Evolutionary conservation across 2,329 filamentous ascomycete species (phyloP).

Genomic region (Neofusicoccum sp.): DNA sequence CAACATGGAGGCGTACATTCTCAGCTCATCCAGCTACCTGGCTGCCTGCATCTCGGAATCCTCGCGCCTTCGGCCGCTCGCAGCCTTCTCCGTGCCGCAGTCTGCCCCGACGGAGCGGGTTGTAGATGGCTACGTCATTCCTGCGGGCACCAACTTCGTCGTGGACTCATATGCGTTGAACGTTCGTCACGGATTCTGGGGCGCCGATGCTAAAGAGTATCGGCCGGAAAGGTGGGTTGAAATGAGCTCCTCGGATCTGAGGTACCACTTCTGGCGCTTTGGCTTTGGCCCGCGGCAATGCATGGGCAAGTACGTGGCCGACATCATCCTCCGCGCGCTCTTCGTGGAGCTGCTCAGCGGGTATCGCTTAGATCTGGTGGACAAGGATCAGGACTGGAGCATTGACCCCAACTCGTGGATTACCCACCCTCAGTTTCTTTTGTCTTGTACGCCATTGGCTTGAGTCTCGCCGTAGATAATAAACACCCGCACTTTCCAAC

Average conservation of each 20-base stretch:
- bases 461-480: too few relatives aligned
- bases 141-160: conserved; percentile 41
- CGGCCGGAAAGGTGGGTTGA: conserved; percentile 29
- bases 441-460: background rate
- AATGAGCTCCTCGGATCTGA: conserved; percentile 21
- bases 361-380: background rate
- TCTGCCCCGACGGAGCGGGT: conserved; percentile 35
- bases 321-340: conserved; percentile 33
- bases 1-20: background rate
- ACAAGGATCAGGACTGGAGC: background rate
- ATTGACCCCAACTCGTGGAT: background rate
- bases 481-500: too few relatives aligned
- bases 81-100: conserved; percentile 45
- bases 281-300: conserved; percentile 47
- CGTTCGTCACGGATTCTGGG: conserved; percentile 41
- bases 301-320: conserved; percentile 43
- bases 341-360: too few relatives aligned
- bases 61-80: conserved; percentile 37
- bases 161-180: conserved; percentile 48
- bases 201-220: conserved; percentile 34
- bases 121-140: conserved; percentile 27
- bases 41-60: conserved; percentile 39
- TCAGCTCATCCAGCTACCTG: too few relatives aligned
- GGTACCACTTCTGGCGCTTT: conserved; percentile 47
- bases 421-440: background rate